phyloP scores from a whole-genome alignment of 164 flowering plant species.

The Stephania cephalantha region DNA sequence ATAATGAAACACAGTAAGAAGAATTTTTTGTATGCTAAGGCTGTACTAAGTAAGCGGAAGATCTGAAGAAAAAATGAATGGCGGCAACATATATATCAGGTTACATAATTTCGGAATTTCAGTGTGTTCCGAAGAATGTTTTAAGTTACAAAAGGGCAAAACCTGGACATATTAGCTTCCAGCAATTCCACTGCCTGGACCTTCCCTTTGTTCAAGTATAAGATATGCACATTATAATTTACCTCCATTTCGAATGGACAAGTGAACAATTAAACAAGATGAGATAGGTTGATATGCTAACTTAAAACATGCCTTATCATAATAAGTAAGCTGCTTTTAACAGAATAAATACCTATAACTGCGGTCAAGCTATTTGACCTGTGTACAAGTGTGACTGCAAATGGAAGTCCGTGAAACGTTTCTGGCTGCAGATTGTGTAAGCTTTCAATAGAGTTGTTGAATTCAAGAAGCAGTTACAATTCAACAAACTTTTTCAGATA shows the following conservation, averaged over 20 bases:
- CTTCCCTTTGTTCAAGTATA: not conserved
- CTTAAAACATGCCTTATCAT: not conserved
- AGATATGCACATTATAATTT: not conserved
- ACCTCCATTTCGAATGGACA: not conserved
- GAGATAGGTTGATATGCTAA: not conserved
- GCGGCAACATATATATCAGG: not conserved
- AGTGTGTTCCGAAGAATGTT: not conserved
- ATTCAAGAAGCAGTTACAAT: not conserved
- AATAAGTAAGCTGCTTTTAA: not conserved
- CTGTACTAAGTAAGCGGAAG: not conserved
- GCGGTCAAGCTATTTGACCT: not conserved
- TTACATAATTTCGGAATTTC: not conserved
- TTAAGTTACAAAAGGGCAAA: not conserved
- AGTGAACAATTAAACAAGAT: not conserved
- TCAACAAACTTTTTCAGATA: slow-evolving; percentile 50
- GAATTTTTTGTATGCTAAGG: not conserved
- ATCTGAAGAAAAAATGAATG: not conserved
- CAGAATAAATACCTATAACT: not conserved
- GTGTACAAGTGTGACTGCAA: not conserved
- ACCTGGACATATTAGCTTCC: not conserved
- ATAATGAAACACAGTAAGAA: no score
- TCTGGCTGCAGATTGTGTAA: not conserved
- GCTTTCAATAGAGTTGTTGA: not conserved
- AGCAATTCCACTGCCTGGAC: not conserved
- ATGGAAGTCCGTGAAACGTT: not conserved